Base-by-base conservation (phyloP, 305 asterid genomes). In the Solanum hybrid region DNA sequence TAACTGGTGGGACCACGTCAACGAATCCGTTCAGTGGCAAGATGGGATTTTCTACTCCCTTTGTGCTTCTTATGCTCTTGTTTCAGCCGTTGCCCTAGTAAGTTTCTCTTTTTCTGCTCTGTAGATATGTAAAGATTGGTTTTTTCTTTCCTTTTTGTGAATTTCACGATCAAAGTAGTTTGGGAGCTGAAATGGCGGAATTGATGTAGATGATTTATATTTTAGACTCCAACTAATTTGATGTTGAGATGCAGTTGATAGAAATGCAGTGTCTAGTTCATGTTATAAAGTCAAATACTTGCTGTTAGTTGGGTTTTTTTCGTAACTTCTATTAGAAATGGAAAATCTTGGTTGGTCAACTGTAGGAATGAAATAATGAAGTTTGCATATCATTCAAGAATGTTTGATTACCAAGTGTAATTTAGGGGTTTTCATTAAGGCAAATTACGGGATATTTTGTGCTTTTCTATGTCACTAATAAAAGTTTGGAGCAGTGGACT, bases 1-100 rank as follows among this genome's bases (percentile, higher is more conserved):
- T 11, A 92, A 73, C 91, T 97, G 99, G 99, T 97, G 99, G 99
- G 89, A 97, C 73, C 92, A 95, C 96, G 94, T 97, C 96, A 94
- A 97, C 61, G 98, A 95, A 88, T 97, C 99, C 13, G 94, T 64
- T 28, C 40, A 90, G 36, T 97, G 99, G 99, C 99, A 97, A 89
- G 99, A 97, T 93, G 98, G 97, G 86, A 96, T 97, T 92, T 97
- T 97, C 92, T 97, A 93, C 93, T 85, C 95, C 13, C 97, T 97
- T 22, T 97, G 98, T 91, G 98, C 95, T 74, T 93, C 94, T 29
- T 96, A 93, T 87, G 99, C 95, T 89, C 93, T 95, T 91, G 99
- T 97, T 87, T 96, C 98, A 79, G 87, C 93, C 79, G 94, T 96
- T 90, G 99, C 99, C 57, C 96, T 97, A 34, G 99, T 97, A 91